Evolutionary conservation across 225 moss, liverwort and hornwort genomes (phyloP), one percentile per base, ranked within the genome.

Genomic region (Antitrichia curtipendula): DNA sequence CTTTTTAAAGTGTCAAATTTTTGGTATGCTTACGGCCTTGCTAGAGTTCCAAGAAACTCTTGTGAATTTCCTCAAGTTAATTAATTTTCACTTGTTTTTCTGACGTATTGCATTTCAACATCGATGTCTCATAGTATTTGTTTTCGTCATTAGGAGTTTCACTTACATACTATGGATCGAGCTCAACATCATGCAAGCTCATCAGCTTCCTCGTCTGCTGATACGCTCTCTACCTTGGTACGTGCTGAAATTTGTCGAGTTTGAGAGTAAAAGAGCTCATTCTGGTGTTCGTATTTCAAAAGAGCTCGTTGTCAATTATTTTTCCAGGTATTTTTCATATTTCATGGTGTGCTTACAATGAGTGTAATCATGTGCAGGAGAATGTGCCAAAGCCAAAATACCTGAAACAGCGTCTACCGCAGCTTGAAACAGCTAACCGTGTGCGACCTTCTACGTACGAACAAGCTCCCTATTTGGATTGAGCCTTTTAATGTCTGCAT

Each of bases 161-260:
- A 96, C 90, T 90, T 97, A n/a, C 92, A 95, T 73, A 97, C 97
- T 29, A 89, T 88, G 89, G 94, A 97, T 86, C 95, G 97, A 81
- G 97, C 97, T 71, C 91, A 95, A 57, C 94, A 95, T 84, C 91
- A 95, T 84, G 93, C 94, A 71, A 92, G 87, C 68, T 87, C 88
- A 75, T 80, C 81, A 78, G 74, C 87, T 79, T 87, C 86, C 80
- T 63, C 88, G 52, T 83, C 90, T 80, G 63, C 86, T 66, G 89
- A 89, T 78, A 82, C 84, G 54, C 71, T 88, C 75, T 81, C 89
- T 82, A 71, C 72, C 54, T 89, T 81, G 89, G 90, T 93, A 87
- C 45, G 83, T 53, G 53, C 71, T 79, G 40, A 88, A 88, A 80
- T 65, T 85, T 78, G 25, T 84, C 69, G 59, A 47, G 64, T 73